Evolutionary conservation across 2,329 filamentous ascomycete genomes (phyloP).

Genomic region (Neoascochyta sp.): DNA sequence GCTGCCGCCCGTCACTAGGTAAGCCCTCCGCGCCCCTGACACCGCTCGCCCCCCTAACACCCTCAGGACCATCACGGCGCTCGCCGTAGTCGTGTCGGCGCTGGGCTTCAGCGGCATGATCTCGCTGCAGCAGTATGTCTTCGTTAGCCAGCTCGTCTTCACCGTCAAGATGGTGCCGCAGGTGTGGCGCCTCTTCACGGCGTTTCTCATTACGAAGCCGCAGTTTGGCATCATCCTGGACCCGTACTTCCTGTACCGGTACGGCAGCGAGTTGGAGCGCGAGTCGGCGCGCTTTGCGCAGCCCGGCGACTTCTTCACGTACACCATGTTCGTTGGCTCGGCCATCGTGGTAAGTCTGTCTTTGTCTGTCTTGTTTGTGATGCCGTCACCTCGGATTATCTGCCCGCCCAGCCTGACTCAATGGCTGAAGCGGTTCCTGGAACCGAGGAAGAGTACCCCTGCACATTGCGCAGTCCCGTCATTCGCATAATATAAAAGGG

Average conservation of each 20-base stretch:
- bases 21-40: slow-evolving; percentile 23
- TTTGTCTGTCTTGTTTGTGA: slow-evolving; percentile 15
- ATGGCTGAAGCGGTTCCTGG: slow-evolving; percentile 55
- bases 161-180: slow-evolving; percentile 53
- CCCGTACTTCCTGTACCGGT: slow-evolving; percentile 75
- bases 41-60: slow-evolving; percentile 14
- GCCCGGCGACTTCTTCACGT: slow-evolving; percentile 77
- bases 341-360: slow-evolving; percentile 72
- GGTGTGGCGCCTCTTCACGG: slow-evolving; percentile 57
- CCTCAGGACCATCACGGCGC: slow-evolving; percentile 63
- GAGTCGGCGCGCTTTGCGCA: slow-evolving; percentile 67
- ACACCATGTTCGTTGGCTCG: slow-evolving; percentile 67
- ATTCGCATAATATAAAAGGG: slow-evolving; percentile 50
- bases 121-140: slow-evolving; percentile 51
- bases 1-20: slow-evolving; percentile 65
- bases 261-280: slow-evolving; percentile 69
- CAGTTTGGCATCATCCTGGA: slow-evolving; percentile 63
- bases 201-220: slow-evolving; percentile 57
- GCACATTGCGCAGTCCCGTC: slow-evolving; percentile 47
- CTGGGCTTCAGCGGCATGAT: slow-evolving; percentile 58
- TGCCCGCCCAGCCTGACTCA: slow-evolving; percentile 48
- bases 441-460: slow-evolving; percentile 54
- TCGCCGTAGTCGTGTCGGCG: slow-evolving; percentile 61
- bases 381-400: slow-evolving; percentile 56
- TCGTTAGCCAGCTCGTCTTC: slow-evolving; percentile 53